Evolutionary conservation across 139 green algal species (phyloP).

Genomic region (Tetraselmis striata): DNA sequence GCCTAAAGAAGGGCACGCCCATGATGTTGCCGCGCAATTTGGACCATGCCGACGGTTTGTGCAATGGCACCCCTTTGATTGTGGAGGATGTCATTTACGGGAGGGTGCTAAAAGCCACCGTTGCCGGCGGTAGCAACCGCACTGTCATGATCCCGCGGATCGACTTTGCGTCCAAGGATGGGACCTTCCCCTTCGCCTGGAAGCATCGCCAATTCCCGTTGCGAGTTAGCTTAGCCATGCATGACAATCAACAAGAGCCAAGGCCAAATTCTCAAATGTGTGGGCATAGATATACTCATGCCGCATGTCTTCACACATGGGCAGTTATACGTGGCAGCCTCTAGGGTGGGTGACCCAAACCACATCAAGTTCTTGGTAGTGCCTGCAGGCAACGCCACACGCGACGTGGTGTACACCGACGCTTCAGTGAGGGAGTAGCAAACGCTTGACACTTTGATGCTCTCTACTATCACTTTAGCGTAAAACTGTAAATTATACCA

Average conservation of each 20-base stretch:
- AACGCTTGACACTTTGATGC: too few species aligned
- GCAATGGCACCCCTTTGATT: background rate
- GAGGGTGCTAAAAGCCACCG: background rate
- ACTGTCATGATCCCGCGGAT: background rate
- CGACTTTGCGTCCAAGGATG: background rate
- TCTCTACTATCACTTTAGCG: too few species aligned
- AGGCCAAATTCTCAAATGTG: background rate
- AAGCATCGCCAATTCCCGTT: background rate
- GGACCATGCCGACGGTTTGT: background rate
- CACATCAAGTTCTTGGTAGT: background rate
- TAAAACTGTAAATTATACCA: too few species aligned
- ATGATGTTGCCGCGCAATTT: background rate
- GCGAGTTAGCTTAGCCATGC: background rate
- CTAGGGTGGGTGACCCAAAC: background rate
- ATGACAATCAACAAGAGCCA: conserved; percentile 6
- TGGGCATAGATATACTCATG: background rate
- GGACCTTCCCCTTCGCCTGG: background rate
- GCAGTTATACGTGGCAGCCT: background rate
- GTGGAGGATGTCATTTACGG: background rate
- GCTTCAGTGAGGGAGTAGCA: too few species aligned
- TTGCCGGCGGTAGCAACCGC: background rate
- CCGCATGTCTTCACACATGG: background rate
- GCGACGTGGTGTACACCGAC: background rate
- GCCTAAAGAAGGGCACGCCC: background rate
- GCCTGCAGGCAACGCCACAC: background rate